phyloP scores from a whole-genome alignment of 73 alveolate species.

The Paramecium sexaurelia region DNA sequence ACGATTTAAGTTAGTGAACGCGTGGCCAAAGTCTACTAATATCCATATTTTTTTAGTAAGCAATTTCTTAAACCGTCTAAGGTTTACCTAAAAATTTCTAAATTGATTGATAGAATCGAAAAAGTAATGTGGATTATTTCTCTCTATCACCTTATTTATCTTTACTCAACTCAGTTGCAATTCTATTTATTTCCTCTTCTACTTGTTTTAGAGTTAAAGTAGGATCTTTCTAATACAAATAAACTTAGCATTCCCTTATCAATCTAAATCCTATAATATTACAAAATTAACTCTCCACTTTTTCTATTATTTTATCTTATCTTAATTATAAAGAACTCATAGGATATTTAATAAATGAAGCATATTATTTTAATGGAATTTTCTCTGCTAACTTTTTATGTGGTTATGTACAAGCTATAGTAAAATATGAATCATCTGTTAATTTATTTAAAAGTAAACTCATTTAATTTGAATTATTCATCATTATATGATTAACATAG shows the following conservation, averaged over 20 bases:
- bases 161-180: not conserved
- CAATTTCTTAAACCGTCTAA: not conserved
- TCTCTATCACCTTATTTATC: not conserved
- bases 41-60: not conserved
- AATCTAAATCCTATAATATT: conserved; percentile 2
- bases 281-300: not conserved
- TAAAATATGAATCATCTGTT: conserved; percentile 15
- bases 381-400: not conserved
- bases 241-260: not conserved
- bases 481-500: conserved; percentile 9
- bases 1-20: not conserved
- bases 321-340: not conserved
- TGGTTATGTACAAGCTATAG: not conserved
- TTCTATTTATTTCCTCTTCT: not conserved
- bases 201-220: not conserved
- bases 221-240: not conserved
- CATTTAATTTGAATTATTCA: conserved; percentile 11
- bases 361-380: not conserved
- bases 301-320: not conserved
- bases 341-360: not conserved
- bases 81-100: not conserved
- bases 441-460: not conserved
- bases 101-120: not conserved
- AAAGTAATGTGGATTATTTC: not conserved
- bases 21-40: not conserved